These are phyloP conservation scores for Magnolia kwangsiensis DNA, from an alignment of 164 flowering plant genomes.

Conservation along the genomic window DNA sequence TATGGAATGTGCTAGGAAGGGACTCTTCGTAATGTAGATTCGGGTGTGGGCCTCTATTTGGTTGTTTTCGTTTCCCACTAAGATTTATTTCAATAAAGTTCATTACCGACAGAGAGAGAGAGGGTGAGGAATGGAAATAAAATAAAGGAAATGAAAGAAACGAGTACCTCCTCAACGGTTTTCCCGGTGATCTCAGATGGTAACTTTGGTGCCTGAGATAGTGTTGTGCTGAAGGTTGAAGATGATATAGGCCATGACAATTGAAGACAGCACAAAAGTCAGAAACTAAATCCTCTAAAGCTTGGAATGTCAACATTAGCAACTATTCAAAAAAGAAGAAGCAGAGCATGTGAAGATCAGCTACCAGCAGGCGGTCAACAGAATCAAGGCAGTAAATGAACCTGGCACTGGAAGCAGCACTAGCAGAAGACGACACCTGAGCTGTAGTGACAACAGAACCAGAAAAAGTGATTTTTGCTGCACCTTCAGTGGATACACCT, in stretches of 20 bases:
- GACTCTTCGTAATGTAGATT: no score
- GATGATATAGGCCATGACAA: slow-evolving; percentile 24
- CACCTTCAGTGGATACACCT: slow-evolving; percentile 30
- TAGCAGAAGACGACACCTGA: slow-evolving; percentile 55
- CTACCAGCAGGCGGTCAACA: neutral
- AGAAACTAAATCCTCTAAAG: neutral
- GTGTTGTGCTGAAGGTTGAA: slow-evolving; percentile 40
- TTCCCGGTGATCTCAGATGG: slow-evolving; percentile 96
- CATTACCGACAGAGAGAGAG: no score
- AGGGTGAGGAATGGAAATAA: neutral
- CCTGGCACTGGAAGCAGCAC: slow-evolving; percentile 71
- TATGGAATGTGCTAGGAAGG: no score
- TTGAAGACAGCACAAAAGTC: neutral
- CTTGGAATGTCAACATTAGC: neutral
- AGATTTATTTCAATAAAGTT: no score
- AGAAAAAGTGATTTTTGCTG: slow-evolving; percentile 27
- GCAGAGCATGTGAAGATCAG: neutral
- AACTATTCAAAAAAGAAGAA: neutral
- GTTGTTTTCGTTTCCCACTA: no score
- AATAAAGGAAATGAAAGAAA: neutral
- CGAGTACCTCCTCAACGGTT: slow-evolving; percentile 89
- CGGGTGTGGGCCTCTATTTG: no score
- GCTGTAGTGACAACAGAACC: slow-evolving; percentile 35
- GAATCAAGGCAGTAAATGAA: slow-evolving; percentile 24
- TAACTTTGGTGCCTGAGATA: slow-evolving; percentile 61